Conservation (phyloP, 805 yeast species). For the Novakomyces olei region DNA sequence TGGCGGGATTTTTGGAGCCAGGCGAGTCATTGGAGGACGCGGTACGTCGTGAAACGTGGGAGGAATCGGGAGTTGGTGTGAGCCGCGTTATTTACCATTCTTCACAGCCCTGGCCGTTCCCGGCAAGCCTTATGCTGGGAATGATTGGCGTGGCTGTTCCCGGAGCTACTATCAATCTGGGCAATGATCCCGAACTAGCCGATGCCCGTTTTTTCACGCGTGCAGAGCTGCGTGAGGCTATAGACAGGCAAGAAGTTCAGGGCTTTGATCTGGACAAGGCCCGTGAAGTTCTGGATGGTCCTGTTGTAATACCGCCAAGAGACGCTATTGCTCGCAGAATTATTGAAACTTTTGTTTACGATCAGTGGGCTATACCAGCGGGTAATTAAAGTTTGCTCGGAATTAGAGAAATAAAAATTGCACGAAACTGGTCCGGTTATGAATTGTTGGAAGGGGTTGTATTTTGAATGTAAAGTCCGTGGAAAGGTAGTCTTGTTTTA, state of each 20-base stretch:
- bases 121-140: constrained; percentile 83
- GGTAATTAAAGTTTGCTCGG: no score
- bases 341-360: constrained; percentile 1
- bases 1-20: constrained; percentile 94
- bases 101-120: constrained; percentile 97
- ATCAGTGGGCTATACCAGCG: background rate
- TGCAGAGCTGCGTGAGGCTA: constrained; percentile 19
- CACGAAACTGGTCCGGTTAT: no score
- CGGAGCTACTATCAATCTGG: constrained; percentile 43
- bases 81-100: constrained; percentile 35
- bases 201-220: constrained; percentile 74
- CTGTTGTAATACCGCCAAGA: background rate
- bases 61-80: constrained; percentile 69
- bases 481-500: no score
- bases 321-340: background rate
- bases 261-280: no score
- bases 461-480: no score
- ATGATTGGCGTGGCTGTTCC: constrained; percentile 59
- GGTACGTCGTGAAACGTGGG: constrained; percentile 77
- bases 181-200: constrained; percentile 62
- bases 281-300: background rate
- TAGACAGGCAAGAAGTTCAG: background rate
- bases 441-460: no score
- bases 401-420: no score
- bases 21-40: constrained; percentile 81